Evolutionary conservation across 352 stramenopile genomes (phyloP).

Genomic region (Nannochloropsis limnetica): DNA sequence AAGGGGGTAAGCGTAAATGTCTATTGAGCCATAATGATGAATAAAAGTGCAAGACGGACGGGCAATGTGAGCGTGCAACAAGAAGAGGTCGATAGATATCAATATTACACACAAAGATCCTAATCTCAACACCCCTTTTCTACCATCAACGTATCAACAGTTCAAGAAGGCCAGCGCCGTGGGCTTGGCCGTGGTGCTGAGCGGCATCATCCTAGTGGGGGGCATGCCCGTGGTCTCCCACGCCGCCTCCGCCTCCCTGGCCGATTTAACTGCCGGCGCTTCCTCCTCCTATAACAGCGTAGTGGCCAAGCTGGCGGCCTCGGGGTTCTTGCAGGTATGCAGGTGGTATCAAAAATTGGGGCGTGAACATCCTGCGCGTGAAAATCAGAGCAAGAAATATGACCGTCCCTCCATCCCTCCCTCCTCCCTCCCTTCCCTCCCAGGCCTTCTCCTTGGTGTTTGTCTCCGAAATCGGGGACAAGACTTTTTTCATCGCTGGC

Average conservation of each 20-base stretch:
- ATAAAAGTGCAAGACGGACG: background rate
- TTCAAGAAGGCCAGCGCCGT: background rate
- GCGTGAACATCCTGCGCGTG: too few species aligned
- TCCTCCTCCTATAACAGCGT: background rate
- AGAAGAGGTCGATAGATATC: background rate
- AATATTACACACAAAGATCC: too few species aligned
- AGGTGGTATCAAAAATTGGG: background rate
- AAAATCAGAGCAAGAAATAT: too few species aligned
- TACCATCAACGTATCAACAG: background rate
- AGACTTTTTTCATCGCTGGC: constrained; percentile 99
- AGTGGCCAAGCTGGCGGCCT: constrained; percentile 10
- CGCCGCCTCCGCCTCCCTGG: background rate
- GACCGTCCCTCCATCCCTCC: too few species aligned
- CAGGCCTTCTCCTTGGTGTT: constrained; percentile 88
- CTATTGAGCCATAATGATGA: too few species aligned
- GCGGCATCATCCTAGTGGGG: background rate
- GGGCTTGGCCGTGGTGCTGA: background rate
- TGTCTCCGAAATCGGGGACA: constrained; percentile 96
- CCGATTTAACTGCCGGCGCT: background rate
- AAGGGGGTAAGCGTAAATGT: background rate
- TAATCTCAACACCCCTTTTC: background rate
- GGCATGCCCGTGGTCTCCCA: background rate
- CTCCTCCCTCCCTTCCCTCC: constrained; percentile 63
- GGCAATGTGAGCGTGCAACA: background rate
- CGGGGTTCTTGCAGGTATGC: background rate